Conservation (phyloP, 208 protist genomes). For the Trypanosoma conorhini region DNA sequence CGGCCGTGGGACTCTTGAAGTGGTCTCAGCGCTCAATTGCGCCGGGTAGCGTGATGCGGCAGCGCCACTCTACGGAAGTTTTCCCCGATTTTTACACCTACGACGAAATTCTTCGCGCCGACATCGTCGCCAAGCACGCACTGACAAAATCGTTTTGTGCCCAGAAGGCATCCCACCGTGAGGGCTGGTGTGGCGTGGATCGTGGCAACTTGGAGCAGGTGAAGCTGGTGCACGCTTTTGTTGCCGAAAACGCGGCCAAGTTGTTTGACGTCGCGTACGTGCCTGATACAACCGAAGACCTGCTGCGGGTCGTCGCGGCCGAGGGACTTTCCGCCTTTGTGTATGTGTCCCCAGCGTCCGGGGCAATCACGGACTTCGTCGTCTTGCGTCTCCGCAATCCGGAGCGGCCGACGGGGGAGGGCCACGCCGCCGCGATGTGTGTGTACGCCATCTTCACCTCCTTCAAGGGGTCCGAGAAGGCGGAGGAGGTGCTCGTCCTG, state of each 20-base stretch:
- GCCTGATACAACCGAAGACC: slow-evolving; percentile 38
- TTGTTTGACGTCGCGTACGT: slow-evolving; percentile 53
- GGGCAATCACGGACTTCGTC: slow-evolving; percentile 56
- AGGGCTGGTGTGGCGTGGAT: slow-evolving; percentile 34
- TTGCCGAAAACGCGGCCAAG: slow-evolving; percentile 28
- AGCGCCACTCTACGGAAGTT: slow-evolving; percentile 44
- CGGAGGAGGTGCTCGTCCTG: slow-evolving; percentile 65
- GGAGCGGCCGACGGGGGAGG: neutral
- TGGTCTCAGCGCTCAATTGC: slow-evolving; percentile 65
- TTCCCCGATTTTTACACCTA: slow-evolving; percentile 79
- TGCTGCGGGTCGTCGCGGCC: slow-evolving; percentile 34
- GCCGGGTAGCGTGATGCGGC: slow-evolving; percentile 35
- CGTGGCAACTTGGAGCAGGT: slow-evolving; percentile 30
- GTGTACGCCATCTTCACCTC: slow-evolving; percentile 74
- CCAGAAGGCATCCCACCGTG: slow-evolving; percentile 13
- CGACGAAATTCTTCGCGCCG: slow-evolving; percentile 64
- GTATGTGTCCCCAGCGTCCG: slow-evolving; percentile 31
- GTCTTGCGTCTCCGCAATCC: slow-evolving; percentile 48
- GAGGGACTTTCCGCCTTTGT: slow-evolving; percentile 39
- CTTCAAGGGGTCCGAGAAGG: slow-evolving; percentile 53
- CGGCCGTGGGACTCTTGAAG: slow-evolving; percentile 60
- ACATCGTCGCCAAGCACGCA: slow-evolving; percentile 66
- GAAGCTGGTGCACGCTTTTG: slow-evolving; percentile 40
- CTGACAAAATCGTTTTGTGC: slow-evolving; percentile 34
- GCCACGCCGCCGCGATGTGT: slow-evolving; percentile 20